phyloP scores from a whole-genome alignment of 2,329 filamentous ascomycete species.

The Parastagonospora nodorum region DNA sequence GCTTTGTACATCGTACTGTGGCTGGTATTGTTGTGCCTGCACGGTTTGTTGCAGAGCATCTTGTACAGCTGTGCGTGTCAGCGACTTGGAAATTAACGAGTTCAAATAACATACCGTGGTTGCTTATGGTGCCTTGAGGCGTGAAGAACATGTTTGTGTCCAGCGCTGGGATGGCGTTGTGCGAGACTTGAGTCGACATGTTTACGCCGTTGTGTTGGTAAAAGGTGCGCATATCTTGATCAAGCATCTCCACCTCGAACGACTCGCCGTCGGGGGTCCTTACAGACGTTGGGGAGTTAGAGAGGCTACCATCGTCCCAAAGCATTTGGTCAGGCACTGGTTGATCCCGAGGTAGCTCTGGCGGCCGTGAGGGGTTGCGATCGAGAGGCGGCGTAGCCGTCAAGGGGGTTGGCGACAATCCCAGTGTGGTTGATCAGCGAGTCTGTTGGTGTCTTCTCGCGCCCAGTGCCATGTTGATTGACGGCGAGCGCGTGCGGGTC shows the following conservation, averaged over 20 bases:
- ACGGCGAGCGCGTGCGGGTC: slow-evolving; percentile 25
- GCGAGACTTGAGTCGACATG: slow-evolving; percentile 33
- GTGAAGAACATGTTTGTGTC: slow-evolving; percentile 28
- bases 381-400: slow-evolving; percentile 40
- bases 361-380: slow-evolving; percentile 38
- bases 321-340: slow-evolving; percentile 32
- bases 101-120: slow-evolving; percentile 25
- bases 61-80: slow-evolving; percentile 31
- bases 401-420: slow-evolving; percentile 39
- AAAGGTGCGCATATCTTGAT: slow-evolving; percentile 35
- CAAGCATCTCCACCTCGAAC: slow-evolving; percentile 41
- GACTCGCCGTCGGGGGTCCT: slow-evolving; percentile 41
- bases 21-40: slow-evolving; percentile 25
- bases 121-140: slow-evolving; percentile 23
- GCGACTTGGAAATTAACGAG: background rate
- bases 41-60: slow-evolving; percentile 29
- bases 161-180: slow-evolving; percentile 26
- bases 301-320: slow-evolving; percentile 40
- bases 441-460: slow-evolving; percentile 42
- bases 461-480: slow-evolving; percentile 28
- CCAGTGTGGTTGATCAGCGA: slow-evolving; percentile 42
- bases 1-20: slow-evolving; percentile 22
- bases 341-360: slow-evolving; percentile 33
- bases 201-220: slow-evolving; percentile 30
- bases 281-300: slow-evolving; percentile 43